Evolutionary conservation across 2,329 filamentous ascomycete genomes (phyloP).

Genomic region (Exophiala alcalophila): DNA sequence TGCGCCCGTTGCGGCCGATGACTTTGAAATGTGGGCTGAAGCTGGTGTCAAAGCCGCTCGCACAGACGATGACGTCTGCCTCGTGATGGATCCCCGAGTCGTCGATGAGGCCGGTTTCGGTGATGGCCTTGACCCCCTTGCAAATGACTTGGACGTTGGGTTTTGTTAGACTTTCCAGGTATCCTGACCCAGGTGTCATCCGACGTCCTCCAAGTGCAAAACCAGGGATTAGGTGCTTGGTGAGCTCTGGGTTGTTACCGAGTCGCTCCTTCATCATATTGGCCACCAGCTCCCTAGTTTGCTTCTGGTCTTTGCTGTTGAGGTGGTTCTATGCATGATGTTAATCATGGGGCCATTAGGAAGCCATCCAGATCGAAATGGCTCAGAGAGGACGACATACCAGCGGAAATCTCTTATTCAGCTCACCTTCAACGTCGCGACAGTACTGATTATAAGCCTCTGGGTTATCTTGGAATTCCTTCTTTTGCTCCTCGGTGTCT

Average conservation of each 20-base stretch:
- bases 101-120: conserved; percentile 6
- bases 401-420: conserved; percentile 29
- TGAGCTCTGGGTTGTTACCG: conserved; percentile 5
- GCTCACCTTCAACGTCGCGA: conserved; percentile 32
- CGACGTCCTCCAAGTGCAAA: conserved; percentile 28
- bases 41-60: conserved; percentile 36
- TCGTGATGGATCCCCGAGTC: conserved; percentile 2
- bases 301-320: conserved; percentile 5
- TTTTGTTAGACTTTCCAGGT: conserved; percentile 26
- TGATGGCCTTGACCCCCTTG: background rate
- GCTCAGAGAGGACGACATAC: conserved; percentile 1
- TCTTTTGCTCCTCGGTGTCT: conserved; percentile 25
- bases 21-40: conserved; percentile 31
- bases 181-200: conserved; percentile 24
- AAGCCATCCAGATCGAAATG: too few relatives aligned
- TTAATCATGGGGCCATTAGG: too few relatives aligned
- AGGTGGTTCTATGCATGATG: background rate
- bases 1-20: conserved; percentile 20
- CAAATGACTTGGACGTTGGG: conserved; percentile 27
- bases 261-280: conserved; percentile 12
- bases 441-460: conserved; percentile 24
- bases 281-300: background rate
- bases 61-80: conserved; percentile 32
- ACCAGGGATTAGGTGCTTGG: conserved; percentile 25
- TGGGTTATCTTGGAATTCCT: conserved; percentile 21